Percentiles rank a stretch among this genome's conserved stretches.
Conservation (phyloP, 2,329 filamentous ascomycete species). For the Phialophora tarda region DNA sequence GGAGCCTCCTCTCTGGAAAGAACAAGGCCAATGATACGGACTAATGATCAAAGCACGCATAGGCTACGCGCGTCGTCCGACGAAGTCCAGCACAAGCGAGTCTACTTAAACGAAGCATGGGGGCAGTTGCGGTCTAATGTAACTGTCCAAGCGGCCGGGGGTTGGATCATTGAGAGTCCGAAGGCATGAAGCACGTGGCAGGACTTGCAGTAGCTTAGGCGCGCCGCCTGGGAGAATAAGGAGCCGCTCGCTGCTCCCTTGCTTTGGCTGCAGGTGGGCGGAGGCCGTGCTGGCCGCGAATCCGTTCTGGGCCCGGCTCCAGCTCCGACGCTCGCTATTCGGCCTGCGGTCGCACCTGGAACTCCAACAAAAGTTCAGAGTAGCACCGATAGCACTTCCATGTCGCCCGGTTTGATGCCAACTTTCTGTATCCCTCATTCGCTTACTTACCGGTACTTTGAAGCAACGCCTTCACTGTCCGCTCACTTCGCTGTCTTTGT, state of each 20-base stretch:
- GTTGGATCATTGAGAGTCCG: background rate
- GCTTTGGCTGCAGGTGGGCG: background rate
- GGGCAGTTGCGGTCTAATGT: background rate
- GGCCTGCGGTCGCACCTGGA: background rate
- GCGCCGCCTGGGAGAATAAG: background rate
- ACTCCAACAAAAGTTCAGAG: background rate
- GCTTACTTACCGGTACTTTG: constrained; percentile 11
- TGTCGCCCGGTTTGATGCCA: constrained; percentile 5
- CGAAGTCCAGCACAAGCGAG: background rate
- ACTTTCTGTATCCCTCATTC: constrained; percentile 17
- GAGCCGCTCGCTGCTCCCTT: background rate
- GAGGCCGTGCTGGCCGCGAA: background rate
- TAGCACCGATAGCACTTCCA: background rate
- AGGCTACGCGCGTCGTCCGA: background rate
- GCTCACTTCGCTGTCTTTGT: constrained; percentile 3
- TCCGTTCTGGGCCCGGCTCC: background rate
- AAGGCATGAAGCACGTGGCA: constrained; percentile 7
- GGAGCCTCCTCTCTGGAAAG: background rate
- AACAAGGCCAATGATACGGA: constrained; percentile 2
- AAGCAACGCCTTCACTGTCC: constrained; percentile 6
- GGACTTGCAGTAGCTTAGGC: background rate
- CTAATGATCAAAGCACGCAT: background rate
- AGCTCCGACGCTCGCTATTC: background rate
- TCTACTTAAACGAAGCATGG: background rate
- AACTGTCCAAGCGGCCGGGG: background rate